These are phyloP conservation scores for Aquanectria penicillioides DNA, from an alignment of 2,329 filamentous ascomycete genomes.

Conservation along the genomic window DNA sequence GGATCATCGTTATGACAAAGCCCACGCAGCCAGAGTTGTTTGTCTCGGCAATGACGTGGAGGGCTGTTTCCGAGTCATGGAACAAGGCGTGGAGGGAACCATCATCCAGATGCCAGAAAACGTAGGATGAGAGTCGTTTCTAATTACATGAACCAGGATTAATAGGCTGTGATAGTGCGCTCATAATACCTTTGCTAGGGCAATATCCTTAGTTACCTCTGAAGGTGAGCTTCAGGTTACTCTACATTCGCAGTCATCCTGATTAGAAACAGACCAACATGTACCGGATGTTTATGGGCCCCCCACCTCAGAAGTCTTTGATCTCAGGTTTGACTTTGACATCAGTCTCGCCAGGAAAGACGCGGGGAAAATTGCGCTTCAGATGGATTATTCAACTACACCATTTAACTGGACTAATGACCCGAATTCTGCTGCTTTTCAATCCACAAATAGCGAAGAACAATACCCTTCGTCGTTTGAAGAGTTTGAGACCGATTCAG, in stretches of 20 bases:
- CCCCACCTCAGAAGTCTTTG: conserved; percentile 6
- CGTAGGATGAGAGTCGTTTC: not conserved
- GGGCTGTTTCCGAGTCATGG: conserved; percentile 5
- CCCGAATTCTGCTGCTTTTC: too few relatives aligned
- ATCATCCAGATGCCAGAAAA: conserved; percentile 22
- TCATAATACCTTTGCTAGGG: conserved; percentile 17
- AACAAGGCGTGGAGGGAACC: conserved; percentile 15
- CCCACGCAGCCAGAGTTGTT: conserved; percentile 7
- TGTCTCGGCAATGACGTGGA: conserved; percentile 9
- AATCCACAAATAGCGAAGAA: too few relatives aligned
- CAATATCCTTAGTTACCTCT: not conserved
- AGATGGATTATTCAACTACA: not conserved
- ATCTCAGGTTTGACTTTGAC: conserved; percentile 20
- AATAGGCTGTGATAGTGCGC: not conserved
- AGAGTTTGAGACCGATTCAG: too few relatives aligned
- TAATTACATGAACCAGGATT: not conserved
- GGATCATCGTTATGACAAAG: conserved; percentile 1
- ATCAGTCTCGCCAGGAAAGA: not conserved
- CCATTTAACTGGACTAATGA: too few relatives aligned
- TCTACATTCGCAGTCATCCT: not conserved
- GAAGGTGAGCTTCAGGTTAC: not conserved
- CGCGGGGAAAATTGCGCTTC: not conserved
- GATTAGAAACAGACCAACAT: not conserved
- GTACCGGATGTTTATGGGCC: too few relatives aligned
- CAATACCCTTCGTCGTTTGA: too few relatives aligned